These are phyloP conservation scores for Alnus rubra DNA, from an alignment of 306 rosid species.

Conservation along the genomic window DNA sequence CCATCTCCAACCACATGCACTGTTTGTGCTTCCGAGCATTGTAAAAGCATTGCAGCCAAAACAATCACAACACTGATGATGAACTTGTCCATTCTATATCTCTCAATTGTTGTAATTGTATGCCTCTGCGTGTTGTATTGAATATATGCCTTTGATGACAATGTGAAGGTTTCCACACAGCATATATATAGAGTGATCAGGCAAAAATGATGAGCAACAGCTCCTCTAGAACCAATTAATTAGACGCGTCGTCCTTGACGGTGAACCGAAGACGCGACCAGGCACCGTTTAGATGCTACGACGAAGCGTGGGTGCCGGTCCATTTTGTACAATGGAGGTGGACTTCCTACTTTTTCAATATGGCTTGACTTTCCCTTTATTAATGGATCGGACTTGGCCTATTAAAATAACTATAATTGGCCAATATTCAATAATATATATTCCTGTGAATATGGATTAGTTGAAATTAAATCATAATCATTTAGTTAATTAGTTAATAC, in stretches of 20 bases:
- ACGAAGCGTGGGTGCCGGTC: too few relatives aligned
- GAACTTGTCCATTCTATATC: conserved; percentile 1
- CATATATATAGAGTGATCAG: background rate
- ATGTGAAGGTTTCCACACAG: background rate
- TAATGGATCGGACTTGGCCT: background rate
- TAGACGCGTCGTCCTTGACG: background rate
- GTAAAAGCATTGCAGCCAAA: conserved; percentile 19
- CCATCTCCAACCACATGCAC: conserved; percentile 40
- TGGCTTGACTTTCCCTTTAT: background rate
- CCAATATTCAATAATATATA: too few relatives aligned
- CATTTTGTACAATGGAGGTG: too few relatives aligned
- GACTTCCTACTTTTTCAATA: too few relatives aligned
- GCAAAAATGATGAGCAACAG: background rate
- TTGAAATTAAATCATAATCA: too few relatives aligned
- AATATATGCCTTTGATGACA: background rate
- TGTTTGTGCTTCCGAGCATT: conserved; percentile 21
- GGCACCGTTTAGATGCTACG: background rate
- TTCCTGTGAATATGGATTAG: too few relatives aligned
- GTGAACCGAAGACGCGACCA: background rate
- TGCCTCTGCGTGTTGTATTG: background rate
- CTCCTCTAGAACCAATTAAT: background rate
- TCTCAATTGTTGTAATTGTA: background rate
- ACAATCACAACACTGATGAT: background rate
- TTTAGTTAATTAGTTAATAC: too few relatives aligned
- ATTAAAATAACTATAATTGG: too few relatives aligned